Base-by-base conservation (phyloP, 2,329 filamentous ascomycete species). In the Exophiala calicioides region DNA sequence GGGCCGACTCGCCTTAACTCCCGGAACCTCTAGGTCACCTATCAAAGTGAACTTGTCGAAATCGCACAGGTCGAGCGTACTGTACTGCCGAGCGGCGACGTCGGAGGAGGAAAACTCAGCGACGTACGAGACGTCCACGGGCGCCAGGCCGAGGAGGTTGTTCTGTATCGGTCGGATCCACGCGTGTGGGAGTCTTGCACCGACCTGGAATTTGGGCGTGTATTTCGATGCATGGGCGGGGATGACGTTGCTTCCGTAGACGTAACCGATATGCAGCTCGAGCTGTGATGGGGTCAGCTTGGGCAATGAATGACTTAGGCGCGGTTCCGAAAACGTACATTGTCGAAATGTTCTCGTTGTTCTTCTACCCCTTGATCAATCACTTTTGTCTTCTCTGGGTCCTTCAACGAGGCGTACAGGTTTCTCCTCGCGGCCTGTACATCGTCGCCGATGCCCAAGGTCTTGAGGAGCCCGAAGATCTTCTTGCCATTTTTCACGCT, bases 401-500 rank as follows among this genome's bases (percentile, higher is more conserved):
- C 47, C n/a, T 37, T 15, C 9, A 54, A 13, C 9, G 36, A 38
- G 12, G 42, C 35, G 31, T 51, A 44, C 4, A 54, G 33, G 12
- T 50, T 49, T 30, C 27, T 36, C 26, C 44, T 44, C 2, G 44
- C 45, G 10, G 19, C 18, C 26, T 41, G 21, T 4, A 64, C 59
- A 21, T 62, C 53, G 32, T 63, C 57, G 1, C 68, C 65, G 0
- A 66, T 66, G 0, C 68, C 68, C 1, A 73, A 43, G 0, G 62
- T 60, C 31, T 70, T 70, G 12, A 73, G 55, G 1, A 73, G 62
- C 0, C 57, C 60, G 31, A 73, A 74, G 4, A 74, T 72, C 31
- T 68, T 59, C 31, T 65, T 60, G 2, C 70, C 70, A 18, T 74
- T 74, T 42, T 72, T 71, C 27, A 73, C 65, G 44, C 68, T 72